Conservation (phyloP, 495 filamentous ascomycete genomes). For the Penicillium nucicola region DNA sequence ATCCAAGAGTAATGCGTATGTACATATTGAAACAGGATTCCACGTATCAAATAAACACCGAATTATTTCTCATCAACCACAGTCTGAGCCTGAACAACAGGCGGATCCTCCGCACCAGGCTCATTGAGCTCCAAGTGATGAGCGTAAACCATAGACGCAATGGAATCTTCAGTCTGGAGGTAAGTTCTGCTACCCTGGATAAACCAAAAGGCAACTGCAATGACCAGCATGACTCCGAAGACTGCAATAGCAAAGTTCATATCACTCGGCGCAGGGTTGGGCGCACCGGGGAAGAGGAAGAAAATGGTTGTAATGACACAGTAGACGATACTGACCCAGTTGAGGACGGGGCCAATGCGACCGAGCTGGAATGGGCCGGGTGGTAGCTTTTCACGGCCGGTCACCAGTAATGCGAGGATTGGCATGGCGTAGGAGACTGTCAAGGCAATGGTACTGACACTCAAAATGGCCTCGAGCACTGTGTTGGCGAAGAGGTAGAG, state of each 20-base stretch:
- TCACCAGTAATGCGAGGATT: slow-evolving; percentile 38
- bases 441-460: slow-evolving; percentile 48
- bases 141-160: slow-evolving; percentile 39
- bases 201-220: slow-evolving; percentile 44
- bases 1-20: too few relatives aligned
- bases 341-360: slow-evolving; percentile 32
- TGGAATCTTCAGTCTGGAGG: slow-evolving; percentile 39
- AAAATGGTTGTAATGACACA: slow-evolving; percentile 46
- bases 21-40: too few relatives aligned
- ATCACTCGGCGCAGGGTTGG: slow-evolving; percentile 37
- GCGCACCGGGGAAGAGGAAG: slow-evolving; percentile 43
- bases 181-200: slow-evolving; percentile 35
- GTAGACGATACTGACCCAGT: slow-evolving; percentile 45
- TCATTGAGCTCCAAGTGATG: slow-evolving; percentile 31
- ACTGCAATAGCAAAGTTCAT: slow-evolving; percentile 52
- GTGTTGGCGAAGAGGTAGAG: slow-evolving; percentile 47
- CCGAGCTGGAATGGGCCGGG: slow-evolving; percentile 40
- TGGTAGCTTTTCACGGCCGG: slow-evolving; percentile 41
- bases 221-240: slow-evolving; percentile 48
- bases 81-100: not conserved
- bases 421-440: slow-evolving; percentile 48
- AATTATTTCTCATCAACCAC: not conserved
- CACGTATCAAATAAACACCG: too few relatives aligned
- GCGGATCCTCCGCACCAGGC: not conserved
- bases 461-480: slow-evolving; percentile 48